Conservation (phyloP, 75 land plant genomes). For the Isoetes taiwanensis region DNA sequence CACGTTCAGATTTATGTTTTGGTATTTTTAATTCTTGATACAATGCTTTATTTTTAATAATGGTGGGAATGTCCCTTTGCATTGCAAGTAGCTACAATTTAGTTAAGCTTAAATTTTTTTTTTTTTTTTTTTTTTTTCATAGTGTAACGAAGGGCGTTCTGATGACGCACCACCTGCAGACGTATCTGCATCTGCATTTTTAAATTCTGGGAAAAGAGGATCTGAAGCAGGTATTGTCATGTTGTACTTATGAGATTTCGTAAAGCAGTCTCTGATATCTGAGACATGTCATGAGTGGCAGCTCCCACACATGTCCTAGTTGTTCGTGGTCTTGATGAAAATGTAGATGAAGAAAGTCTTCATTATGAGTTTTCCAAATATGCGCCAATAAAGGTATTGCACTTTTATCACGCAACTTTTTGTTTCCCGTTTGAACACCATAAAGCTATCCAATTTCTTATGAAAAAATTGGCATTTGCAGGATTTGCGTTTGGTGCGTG, state of each 20-base stretch:
- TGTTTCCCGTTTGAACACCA: no score
- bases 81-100: no score
- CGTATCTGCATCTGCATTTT: neutral
- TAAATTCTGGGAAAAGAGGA: neutral
- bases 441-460: neutral
- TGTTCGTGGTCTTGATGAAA: conserved; percentile 2
- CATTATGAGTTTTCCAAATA: conserved; percentile 9
- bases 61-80: no score
- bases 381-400: conserved; percentile 4
- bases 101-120: no score
- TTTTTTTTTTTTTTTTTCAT: neutral
- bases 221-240: neutral
- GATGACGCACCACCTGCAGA: no score
- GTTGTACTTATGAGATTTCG: neutral
- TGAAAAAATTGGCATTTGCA: no score
- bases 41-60: no score
- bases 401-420: neutral
- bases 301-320: conserved; percentile 1
- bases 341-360: neutral
- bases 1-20: neutral
- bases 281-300: neutral
- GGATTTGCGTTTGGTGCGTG: conserved; percentile 8
- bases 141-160: neutral
- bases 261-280: neutral
- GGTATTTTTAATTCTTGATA: no score